A percentile compares a stretch with the other conserved stretches of the same genome.
phyloP scores from a whole-genome alignment of 352 stramenopile species.

The Pythium diclinum region DNA sequence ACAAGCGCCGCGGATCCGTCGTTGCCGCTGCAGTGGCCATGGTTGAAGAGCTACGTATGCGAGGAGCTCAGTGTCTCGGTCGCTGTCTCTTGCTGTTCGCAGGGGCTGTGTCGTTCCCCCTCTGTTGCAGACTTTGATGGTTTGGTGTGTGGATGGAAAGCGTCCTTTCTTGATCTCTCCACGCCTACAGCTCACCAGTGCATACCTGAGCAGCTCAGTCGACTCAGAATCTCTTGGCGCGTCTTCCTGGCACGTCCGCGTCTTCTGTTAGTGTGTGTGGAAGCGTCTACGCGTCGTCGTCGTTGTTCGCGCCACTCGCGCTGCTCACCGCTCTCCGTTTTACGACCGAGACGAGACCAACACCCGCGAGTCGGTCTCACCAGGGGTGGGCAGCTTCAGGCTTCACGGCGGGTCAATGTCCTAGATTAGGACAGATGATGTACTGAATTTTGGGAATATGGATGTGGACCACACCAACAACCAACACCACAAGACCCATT shows the following conservation, averaged over 20 bases:
- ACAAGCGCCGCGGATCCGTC: constrained; percentile 33
- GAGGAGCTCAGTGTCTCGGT: not conserved
- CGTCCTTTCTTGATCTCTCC: not conserved
- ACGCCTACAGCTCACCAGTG: constrained; percentile 4
- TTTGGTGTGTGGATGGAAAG: not conserved
- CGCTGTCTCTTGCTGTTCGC: not conserved
- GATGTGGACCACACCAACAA: not conserved
- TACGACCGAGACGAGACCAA: not conserved
- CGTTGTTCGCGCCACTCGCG: not conserved
- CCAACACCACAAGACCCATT: not conserved
- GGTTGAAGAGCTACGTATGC: not conserved
- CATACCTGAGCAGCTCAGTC: not conserved
- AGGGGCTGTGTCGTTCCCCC: not conserved
- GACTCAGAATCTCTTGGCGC: not conserved
- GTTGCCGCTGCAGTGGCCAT: not conserved
- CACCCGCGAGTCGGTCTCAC: not conserved
- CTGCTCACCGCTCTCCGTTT: not conserved
- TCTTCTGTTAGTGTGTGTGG: not conserved
- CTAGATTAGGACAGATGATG: constrained; percentile 5
- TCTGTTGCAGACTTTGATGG: not conserved
- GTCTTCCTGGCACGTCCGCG: not conserved
- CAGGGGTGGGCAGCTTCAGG: constrained; percentile 1
- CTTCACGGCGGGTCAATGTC: not conserved
- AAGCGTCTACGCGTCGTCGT: not conserved
- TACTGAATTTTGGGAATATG: not conserved